phyloP scores from a whole-genome alignment of 2,329 filamentous ascomycete genomes.

The Aspergillus pseudoviridinutans region DNA sequence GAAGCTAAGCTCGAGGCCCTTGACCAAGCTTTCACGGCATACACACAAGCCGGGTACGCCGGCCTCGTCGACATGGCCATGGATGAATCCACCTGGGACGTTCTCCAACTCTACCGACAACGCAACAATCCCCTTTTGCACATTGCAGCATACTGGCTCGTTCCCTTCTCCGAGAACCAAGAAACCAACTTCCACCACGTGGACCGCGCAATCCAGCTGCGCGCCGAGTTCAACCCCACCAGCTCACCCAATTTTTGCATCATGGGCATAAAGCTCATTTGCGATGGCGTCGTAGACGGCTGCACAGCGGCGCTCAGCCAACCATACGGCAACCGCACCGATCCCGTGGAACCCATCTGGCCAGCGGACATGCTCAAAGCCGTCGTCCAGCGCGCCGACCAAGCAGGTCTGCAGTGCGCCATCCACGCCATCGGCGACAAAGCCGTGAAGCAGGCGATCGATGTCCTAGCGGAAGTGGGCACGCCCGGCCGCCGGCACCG shows the following conservation, averaged over 20 bases:
- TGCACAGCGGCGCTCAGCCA: slow-evolving; percentile 48
- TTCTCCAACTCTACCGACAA: slow-evolving; percentile 39
- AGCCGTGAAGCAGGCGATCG: slow-evolving; percentile 45
- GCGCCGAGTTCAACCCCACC: slow-evolving; percentile 35
- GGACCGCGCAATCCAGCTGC: slow-evolving; percentile 43
- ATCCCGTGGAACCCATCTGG: slow-evolving; percentile 47
- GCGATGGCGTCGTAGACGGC: slow-evolving; percentile 49
- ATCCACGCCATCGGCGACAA: slow-evolving; percentile 51
- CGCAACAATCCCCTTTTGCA: slow-evolving; percentile 38
- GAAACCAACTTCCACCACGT: slow-evolving; percentile 41
- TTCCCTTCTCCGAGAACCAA: slow-evolving; percentile 39
- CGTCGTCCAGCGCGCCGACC: slow-evolving; percentile 43
- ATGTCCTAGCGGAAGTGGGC: slow-evolving; percentile 40
- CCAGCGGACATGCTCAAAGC: slow-evolving; percentile 38
- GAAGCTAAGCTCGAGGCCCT: slow-evolving; percentile 43
- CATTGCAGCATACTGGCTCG: slow-evolving; percentile 48
- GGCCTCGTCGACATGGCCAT: slow-evolving; percentile 52
- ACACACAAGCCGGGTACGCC: slow-evolving; percentile 46
- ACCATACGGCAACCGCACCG: slow-evolving; percentile 42
- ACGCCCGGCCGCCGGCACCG: slow-evolving; percentile 44
- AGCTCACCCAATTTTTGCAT: slow-evolving; percentile 43
- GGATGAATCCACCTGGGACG: slow-evolving; percentile 48
- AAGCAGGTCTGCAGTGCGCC: slow-evolving; percentile 46
- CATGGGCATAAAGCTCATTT: slow-evolving; percentile 49
- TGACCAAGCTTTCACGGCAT: slow-evolving; percentile 39